phyloP scores from a whole-genome alignment of 768 basidiomycete species.

The Leucocoprinus leucothites region DNA sequence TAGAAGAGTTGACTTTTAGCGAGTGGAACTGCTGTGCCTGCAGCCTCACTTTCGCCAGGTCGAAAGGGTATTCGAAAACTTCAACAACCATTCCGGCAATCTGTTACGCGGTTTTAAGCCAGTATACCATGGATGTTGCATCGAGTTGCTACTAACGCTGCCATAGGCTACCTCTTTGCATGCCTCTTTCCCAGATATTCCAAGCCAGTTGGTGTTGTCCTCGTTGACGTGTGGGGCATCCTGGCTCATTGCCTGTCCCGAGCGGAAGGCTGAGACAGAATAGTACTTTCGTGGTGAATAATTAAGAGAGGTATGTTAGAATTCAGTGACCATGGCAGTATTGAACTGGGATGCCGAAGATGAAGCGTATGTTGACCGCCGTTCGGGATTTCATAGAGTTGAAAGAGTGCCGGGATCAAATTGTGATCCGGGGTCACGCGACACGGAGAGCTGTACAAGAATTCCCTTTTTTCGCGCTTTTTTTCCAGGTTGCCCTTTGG shows the following conservation, averaged over 20 bases:
- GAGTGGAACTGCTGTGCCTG: slow-evolving; percentile 84
- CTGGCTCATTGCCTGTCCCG: not conserved
- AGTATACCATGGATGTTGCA: not conserved
- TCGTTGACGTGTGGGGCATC: not conserved
- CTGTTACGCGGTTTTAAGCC: slow-evolving; percentile 29
- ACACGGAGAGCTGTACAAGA: no score
- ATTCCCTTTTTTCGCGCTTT: no score
- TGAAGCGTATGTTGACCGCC: no score
- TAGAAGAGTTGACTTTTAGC: slow-evolving; percentile 25
- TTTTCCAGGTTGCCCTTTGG: no score
- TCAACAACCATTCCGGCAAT: slow-evolving; percentile 82
- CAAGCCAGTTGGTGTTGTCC: not conserved
- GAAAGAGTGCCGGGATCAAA: no score
- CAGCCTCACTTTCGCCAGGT: slow-evolving; percentile 87
- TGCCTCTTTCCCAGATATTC: not conserved
- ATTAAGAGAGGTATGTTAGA: no score
- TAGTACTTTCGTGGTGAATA: not conserved
- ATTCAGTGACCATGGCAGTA: no score
- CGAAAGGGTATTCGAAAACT: slow-evolving; percentile 90
- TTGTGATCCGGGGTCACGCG: no score
- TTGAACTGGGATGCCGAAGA: no score
- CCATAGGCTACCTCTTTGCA: slow-evolving; percentile 17
- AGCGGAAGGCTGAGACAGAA: not conserved
- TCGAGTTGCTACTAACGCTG: slow-evolving; percentile 11
- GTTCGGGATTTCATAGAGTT: no score